A percentile compares a stretch with the other conserved stretches of the same genome.
Conservation (phyloP, 805 yeast species). For the Torulaspora indica region DNA sequence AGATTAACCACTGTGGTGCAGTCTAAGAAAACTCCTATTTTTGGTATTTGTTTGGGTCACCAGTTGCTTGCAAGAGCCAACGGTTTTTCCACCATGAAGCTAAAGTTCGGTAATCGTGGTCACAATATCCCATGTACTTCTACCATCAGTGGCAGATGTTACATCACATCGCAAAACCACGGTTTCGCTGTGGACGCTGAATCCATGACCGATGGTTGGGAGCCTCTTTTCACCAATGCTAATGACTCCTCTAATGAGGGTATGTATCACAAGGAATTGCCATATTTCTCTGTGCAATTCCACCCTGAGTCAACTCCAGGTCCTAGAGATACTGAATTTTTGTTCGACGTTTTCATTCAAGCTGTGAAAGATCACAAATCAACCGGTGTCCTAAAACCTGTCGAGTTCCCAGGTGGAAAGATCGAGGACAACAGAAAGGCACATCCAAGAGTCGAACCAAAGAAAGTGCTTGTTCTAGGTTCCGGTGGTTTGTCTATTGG, state of each 20-base stretch:
- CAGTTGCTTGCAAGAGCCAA: slow-evolving; percentile 92
- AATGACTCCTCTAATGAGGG: slow-evolving; percentile 99
- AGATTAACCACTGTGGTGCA: slow-evolving; percentile 55
- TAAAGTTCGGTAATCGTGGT: slow-evolving; percentile 98
- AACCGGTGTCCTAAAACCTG: slow-evolving; percentile 55
- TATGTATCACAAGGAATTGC: slow-evolving; percentile 82
- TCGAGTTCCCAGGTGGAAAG: slow-evolving; percentile 87
- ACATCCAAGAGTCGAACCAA: slow-evolving; percentile 75
- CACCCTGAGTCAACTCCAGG: slow-evolving; percentile 99
- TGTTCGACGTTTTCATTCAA: slow-evolving; percentile 87
- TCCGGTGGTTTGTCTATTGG: slow-evolving; percentile 98
- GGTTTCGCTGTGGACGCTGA: slow-evolving; percentile 92
- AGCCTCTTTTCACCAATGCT: slow-evolving; percentile 89
- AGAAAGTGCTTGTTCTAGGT: slow-evolving; percentile 91
- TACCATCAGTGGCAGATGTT: slow-evolving; percentile 87
- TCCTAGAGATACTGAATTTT: slow-evolving; percentile 96
- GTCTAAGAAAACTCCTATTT: slow-evolving; percentile 76
- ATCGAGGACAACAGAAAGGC: slow-evolving; percentile 66
- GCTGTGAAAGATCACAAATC: slow-evolving; percentile 64
- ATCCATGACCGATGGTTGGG: slow-evolving; percentile 77
- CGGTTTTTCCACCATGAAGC: slow-evolving; percentile 87
- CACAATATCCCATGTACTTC: slow-evolving; percentile 96
- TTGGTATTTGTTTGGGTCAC: slow-evolving; percentile 98
- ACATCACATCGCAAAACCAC: slow-evolving; percentile 97
- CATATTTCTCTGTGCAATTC: slow-evolving; percentile 96